Base-by-base conservation (phyloP, 768 basidiomycete species). In the Pisolithus orientalis region DNA sequence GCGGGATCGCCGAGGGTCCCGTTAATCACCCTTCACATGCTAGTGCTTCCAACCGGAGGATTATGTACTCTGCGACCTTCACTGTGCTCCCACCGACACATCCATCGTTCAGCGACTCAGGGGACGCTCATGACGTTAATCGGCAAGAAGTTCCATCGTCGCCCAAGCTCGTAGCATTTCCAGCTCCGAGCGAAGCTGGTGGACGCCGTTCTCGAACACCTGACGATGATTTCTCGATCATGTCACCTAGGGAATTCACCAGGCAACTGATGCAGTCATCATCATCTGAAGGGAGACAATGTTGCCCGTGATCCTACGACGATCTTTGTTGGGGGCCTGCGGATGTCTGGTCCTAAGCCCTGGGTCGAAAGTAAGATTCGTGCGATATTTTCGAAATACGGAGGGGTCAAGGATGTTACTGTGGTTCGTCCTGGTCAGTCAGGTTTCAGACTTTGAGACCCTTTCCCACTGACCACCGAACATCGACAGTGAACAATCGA, bases 271-370 rank as follows among this genome's bases (percentile, higher is more conserved):
- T 63, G 38, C 51, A 57, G 28, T 34, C 51, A 4, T 55, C 65
- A 50, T 59, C 66, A 28, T 61, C 57, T 29, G 64, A 61, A 61
- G 28, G 62, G 63, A n/a, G 69, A 72, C 31, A 69, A 70, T 51
- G 73, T 77, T 14, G 11, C 13, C 24, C 64, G 84, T 13, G 86
- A 90, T 62, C 84, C 83, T 0, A 80, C 75, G 2, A 82, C 85
- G 1, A 72, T 91, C 28, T 90, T 90, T 62, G 84, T 90, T 28
- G 88, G 89, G 6, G 87, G 87, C 5, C 73, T 91, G 42, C 83
- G 85, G 58, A 77, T 80, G 61, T 75, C 73, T 58, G 84, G 82
- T 5, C 74, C 80, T 3, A 72, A 72, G 27, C 78, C 80, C 6
- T 90, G 88, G 89, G 78, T 83, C 43, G 87, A 90, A 61, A 73